Base-by-base conservation (phyloP, 345 rosid species). In the Trapa incisa region DNA sequence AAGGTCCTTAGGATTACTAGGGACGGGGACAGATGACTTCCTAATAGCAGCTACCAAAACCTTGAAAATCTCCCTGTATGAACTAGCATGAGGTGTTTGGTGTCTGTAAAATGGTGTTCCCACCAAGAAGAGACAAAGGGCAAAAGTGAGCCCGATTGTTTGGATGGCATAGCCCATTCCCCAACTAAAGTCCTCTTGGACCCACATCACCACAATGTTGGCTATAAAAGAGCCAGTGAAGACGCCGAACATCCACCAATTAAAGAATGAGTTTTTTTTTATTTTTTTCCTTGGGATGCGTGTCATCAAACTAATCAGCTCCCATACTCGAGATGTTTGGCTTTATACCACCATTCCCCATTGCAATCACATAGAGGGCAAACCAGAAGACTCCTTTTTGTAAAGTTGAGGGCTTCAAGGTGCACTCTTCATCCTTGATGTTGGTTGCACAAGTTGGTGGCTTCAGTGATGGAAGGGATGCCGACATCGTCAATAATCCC, bases 311-410 rank as follows among this genome's bases (percentile, higher is more conserved):
- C 37, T 85, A 88, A 70, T 87, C 86, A 1, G 93, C 93, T 0
- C 93, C 89, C 81, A 87, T 76, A 11, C 89, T 85, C 2, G 89
- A 85, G 14, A 87, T 85, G 70, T 85, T 87, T 0, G 89, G 85
- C 56, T 87, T 87, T 66, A 88, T 85, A 15, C 88, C 89, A 0
- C 89, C 93, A 0, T 83, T 79, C 5, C 89, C 89, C 0, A 69
- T 2, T 7, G 86, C 86, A 1, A 85, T 71, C 6, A 62, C 69
- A 74, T 87, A 85, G 1, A 83, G 64, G 9, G 87, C 89, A 61
- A 53, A 33, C 7, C 70, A 87, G 75, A 83, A 84, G 10, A 86
- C 61, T 2, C 76, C 82, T 47, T 38, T 54, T 41, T 82, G 85
- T 6, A 84, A 64, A 41, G 42, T 0, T 0, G 86, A 81, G 41